These are phyloP conservation scores for Harrya chromipes DNA, from an alignment of 768 basidiomycete genomes.

Conservation along the genomic window DNA sequence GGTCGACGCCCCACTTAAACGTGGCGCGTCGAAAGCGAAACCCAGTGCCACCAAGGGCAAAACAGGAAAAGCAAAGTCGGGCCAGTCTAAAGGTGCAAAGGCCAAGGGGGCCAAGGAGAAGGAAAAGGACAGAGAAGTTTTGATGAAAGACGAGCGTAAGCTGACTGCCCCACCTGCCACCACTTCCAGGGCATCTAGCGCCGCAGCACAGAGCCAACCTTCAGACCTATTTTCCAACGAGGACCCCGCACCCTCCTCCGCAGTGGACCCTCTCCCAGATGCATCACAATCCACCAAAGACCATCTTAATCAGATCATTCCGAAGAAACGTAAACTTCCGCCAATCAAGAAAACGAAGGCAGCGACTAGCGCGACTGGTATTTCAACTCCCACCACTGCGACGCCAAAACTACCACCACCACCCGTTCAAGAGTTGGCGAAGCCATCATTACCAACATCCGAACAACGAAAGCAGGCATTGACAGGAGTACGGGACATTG, in stretches of 20 bases:
- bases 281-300: conserved; percentile 30
- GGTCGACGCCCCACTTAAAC: conserved; percentile 20
- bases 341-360: conserved; percentile 66
- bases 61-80: conserved; percentile 19
- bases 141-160: conserved; percentile 43
- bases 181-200: conserved; percentile 27
- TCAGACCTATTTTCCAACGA: conserved; percentile 33
- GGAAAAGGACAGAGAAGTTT: conserved; percentile 33
- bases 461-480: conserved; percentile 39
- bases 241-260: conserved; percentile 9
- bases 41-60: conserved; percentile 23
- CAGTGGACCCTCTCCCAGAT: conserved; percentile 11
- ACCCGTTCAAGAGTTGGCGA: conserved; percentile 22
- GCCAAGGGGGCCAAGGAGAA: conserved; percentile 29
- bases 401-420: conserved; percentile 21
- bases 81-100: conserved; percentile 21
- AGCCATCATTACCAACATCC: conserved; percentile 26
- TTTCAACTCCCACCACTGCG: conserved; percentile 24
- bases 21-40: conserved; percentile 22
- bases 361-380: conserved; percentile 16
- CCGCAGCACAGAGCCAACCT: conserved; percentile 32
- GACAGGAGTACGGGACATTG: conserved; percentile 53
- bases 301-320: conserved; percentile 21
- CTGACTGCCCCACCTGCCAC: conserved; percentile 12
- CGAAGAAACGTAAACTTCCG: conserved; percentile 65